These are phyloP conservation scores for Boletus mariae DNA, from an alignment of 1,284 basidiomycete species.

Conservation along the genomic window DNA sequence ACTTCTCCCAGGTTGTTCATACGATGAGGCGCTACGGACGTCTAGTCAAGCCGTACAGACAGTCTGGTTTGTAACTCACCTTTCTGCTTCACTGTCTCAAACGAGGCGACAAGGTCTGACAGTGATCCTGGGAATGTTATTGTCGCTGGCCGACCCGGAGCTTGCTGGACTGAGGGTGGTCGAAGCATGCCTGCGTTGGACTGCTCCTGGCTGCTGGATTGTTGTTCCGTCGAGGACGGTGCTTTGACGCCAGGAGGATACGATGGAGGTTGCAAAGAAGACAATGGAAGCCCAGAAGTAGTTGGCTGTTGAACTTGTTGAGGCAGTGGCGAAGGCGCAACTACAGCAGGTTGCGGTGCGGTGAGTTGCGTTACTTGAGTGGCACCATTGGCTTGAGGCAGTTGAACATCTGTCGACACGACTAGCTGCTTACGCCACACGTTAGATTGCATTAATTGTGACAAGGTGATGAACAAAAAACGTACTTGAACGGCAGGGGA, in stretches of 20 bases:
- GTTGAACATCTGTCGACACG: slow-evolving; percentile 33
- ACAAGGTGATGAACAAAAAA: slow-evolving; percentile 12
- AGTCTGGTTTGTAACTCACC: slow-evolving; percentile 46
- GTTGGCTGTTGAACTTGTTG: slow-evolving; percentile 56
- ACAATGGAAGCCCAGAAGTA: slow-evolving; percentile 25
- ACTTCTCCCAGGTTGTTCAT: slow-evolving; percentile 86
- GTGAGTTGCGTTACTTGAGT: slow-evolving; percentile 30
- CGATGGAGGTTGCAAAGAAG: slow-evolving; percentile 41
- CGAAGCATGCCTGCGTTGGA: slow-evolving; percentile 28
- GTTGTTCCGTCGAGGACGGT: slow-evolving; percentile 37
- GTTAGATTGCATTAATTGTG: slow-evolving; percentile 16
- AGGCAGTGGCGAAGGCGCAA: slow-evolving; percentile 55
- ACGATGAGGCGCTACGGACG: slow-evolving; percentile 65
- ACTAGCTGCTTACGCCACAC: slow-evolving; percentile 23
- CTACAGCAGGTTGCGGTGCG: slow-evolving; percentile 24
- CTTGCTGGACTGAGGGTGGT: slow-evolving; percentile 44
- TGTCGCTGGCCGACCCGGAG: slow-evolving; percentile 32
- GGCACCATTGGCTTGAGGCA: slow-evolving; percentile 35
- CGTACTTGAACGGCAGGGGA: slow-evolving; percentile 39
- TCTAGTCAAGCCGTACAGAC: slow-evolving; percentile 2
- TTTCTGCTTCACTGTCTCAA: slow-evolving; percentile 95
- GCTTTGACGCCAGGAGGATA: slow-evolving; percentile 71
- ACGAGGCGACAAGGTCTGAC: slow-evolving; percentile 91
- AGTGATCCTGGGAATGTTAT: slow-evolving; percentile 76
- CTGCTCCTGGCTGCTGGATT: slow-evolving; percentile 24